Base-by-base conservation (phyloP, 106 monocot genomes). In the Dendrobium huoshanense region DNA sequence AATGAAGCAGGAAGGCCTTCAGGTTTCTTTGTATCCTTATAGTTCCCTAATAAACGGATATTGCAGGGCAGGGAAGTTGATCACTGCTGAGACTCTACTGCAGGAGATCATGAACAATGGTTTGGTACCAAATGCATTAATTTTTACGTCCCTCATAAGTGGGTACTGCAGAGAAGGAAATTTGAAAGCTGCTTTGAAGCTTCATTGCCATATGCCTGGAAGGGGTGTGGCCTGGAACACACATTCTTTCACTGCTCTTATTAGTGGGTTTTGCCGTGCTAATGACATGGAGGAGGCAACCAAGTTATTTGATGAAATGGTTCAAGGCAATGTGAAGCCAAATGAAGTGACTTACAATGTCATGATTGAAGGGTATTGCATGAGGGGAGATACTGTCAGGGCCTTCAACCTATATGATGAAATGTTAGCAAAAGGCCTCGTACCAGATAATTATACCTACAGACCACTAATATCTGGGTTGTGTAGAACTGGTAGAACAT, bases 311-410 rank as follows among this genome's bases (percentile, higher is more conserved):
- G 65, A 86, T 75, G 85, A 98, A 79, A 94, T 98, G 97, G 37
- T 88, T 41, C 77, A 78, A 8, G 37, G 77, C 2, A 87, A 87
- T 78, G 83, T 98, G 55, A 44, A 78, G 24, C 97, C 94, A 78
- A 98, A 92, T 86, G 91, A 92, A 79, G 90, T 92, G 37, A 98
- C 94, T 67, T 98, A 89, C 77, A 98, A 94, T 89, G 90, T 91
- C 79, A 94, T 98, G 94, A 98, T 98, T 58, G 94, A 98, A 87
- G 97, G 97, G 2, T 92, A 92, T 73, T 89, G 94, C 82, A 79
- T 75, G 64, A n/a, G 75, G 43, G 90, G 92, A 0, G 85, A 98
- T 74, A 85, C 80, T 24, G 72, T 16, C 42, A 87, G 78, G 72
- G 97, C 97, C 27, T 92, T 98, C 58, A 72, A 88, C 58, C 59